phyloP scores from a whole-genome alignment of 192 early-diverging fungal genomes.

The Cetraspora pellucida region DNA sequence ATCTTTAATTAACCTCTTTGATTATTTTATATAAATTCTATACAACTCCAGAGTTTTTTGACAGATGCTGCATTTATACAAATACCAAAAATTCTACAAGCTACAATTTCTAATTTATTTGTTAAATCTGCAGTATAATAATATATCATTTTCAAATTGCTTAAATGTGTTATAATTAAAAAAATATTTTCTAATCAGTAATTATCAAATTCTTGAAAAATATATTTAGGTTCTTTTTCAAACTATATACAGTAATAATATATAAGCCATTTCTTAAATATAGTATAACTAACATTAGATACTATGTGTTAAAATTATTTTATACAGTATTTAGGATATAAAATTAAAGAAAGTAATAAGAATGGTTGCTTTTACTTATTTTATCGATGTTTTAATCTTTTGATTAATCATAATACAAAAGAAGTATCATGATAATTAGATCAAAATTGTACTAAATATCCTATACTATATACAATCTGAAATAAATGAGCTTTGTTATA shows the following conservation, averaged over 20 bases:
- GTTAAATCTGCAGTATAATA: too few relatives aligned
- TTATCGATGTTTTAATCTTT: not conserved
- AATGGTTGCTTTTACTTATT: not conserved
- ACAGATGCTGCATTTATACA: conserved; percentile 9
- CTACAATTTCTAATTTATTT: too few relatives aligned
- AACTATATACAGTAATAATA: not conserved
- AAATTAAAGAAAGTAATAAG: conserved; percentile 1
- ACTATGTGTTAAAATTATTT: not conserved
- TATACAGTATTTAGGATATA: conserved; percentile 12
- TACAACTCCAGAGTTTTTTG: not conserved
- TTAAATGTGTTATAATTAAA: too few relatives aligned
- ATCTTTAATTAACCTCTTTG: not conserved
- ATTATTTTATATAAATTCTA: not conserved
- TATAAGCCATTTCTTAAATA: not conserved
- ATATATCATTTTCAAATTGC: too few relatives aligned
- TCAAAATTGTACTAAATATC: too few relatives aligned
- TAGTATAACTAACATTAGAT: conserved; percentile 3
- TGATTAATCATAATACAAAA: not conserved
- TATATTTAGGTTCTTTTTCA: not conserved
- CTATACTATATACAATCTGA: too few relatives aligned
- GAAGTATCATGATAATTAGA: too few relatives aligned
- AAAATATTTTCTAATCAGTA: too few relatives aligned
- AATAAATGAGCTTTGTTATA: too few relatives aligned
- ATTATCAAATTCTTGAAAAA: too few relatives aligned
- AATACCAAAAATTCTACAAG: conserved; percentile 14